Base-by-base conservation (phyloP, 345 rosid species). In the Bruguiera parviflora region DNA sequence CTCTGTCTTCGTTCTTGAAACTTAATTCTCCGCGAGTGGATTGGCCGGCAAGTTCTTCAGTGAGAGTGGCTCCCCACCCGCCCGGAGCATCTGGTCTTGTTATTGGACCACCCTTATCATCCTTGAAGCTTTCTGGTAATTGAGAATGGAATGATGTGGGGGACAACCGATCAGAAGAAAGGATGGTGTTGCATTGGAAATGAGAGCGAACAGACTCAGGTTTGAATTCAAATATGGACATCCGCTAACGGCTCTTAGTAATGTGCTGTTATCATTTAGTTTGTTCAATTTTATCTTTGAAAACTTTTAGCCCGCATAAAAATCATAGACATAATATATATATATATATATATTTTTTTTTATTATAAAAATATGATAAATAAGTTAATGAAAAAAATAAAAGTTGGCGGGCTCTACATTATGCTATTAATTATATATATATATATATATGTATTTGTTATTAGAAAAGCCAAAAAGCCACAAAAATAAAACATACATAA, bases 1-100 rank as follows among this genome's bases (percentile, higher is more conserved):
- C 58, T 82, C 78, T n/a, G 69, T 75, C 70, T 76, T 84, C 4
- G 72, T 31, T 20, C 33, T 53, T 32, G 68, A 46, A 29, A 19
- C 49, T 43, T 43, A 19, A 3, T 3, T 25, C 39, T 31, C 64
- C 2, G 67, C 11, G 7, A 52, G 8, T 6, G 58, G 74, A 28
- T 52, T 58, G 22, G 64, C 28, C 0, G 68, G 59, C 4, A 71
- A 77, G 74, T 90, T 93, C 80, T 72, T 83, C 0, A 84, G 92
- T 66, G 84, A 90, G 8, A 93, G 94, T 67, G 97, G 96, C 63
- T 74, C 88, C 68, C 97, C 76, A 46, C 86, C 81, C 9, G 84
- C 55, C 74, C 1, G 74, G 65, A 65, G 72, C 61, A 72, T 82
- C 63, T 72, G 75, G 35, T 76, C 75, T 24, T 25, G 4, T 64